Conservation (phyloP, 805 yeast genomes). For the Komagataella pseudopastoris region DNA sequence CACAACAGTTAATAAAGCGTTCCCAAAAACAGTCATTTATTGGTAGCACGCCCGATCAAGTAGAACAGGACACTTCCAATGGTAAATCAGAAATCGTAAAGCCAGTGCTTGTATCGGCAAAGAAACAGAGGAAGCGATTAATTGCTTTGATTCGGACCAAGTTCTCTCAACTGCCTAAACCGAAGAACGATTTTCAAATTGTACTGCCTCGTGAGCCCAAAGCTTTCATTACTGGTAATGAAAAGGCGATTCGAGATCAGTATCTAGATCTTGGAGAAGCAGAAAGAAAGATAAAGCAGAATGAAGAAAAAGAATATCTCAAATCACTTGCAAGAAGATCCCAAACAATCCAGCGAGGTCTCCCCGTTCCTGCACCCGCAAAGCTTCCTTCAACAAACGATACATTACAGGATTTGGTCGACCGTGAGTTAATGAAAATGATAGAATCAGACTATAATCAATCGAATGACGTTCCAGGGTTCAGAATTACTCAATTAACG, state of each 20-base stretch:
- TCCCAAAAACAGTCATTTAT: slow-evolving; percentile 22
- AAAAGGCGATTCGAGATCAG: neutral
- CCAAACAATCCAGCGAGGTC: slow-evolving; percentile 28
- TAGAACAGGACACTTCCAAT: slow-evolving; percentile 1
- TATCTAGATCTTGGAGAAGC: slow-evolving; percentile 14
- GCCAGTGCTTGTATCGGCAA: slow-evolving; percentile 12
- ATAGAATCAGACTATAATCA: slow-evolving; percentile 24
- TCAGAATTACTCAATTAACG: slow-evolving; percentile 10
- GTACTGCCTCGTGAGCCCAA: slow-evolving; percentile 19
- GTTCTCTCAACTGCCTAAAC: slow-evolving; percentile 8
- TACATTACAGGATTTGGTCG: slow-evolving; percentile 7
- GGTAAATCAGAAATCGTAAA: neutral
- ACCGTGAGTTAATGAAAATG: slow-evolving; percentile 18
- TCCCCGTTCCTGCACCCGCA: slow-evolving; percentile 16
- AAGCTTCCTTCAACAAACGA: neutral
- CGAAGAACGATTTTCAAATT: slow-evolving; percentile 30
- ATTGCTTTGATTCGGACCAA: slow-evolving; percentile 3
- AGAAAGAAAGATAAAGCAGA: slow-evolving; percentile 9
- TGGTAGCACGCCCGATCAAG: slow-evolving; percentile 8
- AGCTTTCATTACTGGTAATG: slow-evolving; percentile 4
- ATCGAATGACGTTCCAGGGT: slow-evolving; percentile 9
- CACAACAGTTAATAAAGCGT: slow-evolving; percentile 18
- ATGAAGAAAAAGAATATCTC: neutral
- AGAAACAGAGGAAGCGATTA: neutral
- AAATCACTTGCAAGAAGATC: slow-evolving; percentile 24